phyloP scores from a whole-genome alignment of 2,329 filamentous ascomycete species.

The Harringtonia lauricola region DNA sequence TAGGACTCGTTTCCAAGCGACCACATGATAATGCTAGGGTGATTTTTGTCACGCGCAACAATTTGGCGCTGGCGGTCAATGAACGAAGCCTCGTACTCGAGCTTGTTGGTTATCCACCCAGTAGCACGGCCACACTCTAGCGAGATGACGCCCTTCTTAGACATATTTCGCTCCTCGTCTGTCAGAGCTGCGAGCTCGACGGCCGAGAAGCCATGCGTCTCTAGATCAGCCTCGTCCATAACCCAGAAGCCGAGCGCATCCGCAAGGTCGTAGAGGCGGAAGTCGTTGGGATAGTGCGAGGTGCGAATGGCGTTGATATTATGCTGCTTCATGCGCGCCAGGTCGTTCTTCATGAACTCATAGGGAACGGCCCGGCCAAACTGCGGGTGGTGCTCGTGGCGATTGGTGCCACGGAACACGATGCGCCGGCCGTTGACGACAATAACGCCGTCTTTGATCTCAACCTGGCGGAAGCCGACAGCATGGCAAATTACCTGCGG shows the following conservation, averaged over 20 bases:
- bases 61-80: constrained; percentile 52
- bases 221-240: constrained; percentile 38
- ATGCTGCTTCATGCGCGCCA: constrained; percentile 57
- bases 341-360: constrained; percentile 49
- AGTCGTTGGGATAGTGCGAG: constrained; percentile 56
- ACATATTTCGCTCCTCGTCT: constrained; percentile 52
- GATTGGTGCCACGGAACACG: constrained; percentile 52
- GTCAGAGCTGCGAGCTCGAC: no score
- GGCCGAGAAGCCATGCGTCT: constrained; percentile 45
- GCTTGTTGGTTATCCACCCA: constrained; percentile 50
- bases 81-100: constrained; percentile 51
- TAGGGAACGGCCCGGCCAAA: constrained; percentile 52
- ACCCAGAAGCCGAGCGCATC: constrained; percentile 58
- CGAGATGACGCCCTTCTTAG: no score
- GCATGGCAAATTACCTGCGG: no score
- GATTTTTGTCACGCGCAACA: constrained; percentile 60
- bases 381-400: constrained; percentile 59
- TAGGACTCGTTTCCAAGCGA: constrained; percentile 65
- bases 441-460: constrained; percentile 48
- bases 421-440: constrained; percentile 52
- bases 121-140: no score
- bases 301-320: constrained; percentile 62
- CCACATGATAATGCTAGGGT: constrained; percentile 60
- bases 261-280: constrained; percentile 45
- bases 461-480: constrained; percentile 55